Evolutionary conservation across 257 asterid species (phyloP).

Genomic region (Rauvolfia tetraphylla): DNA sequence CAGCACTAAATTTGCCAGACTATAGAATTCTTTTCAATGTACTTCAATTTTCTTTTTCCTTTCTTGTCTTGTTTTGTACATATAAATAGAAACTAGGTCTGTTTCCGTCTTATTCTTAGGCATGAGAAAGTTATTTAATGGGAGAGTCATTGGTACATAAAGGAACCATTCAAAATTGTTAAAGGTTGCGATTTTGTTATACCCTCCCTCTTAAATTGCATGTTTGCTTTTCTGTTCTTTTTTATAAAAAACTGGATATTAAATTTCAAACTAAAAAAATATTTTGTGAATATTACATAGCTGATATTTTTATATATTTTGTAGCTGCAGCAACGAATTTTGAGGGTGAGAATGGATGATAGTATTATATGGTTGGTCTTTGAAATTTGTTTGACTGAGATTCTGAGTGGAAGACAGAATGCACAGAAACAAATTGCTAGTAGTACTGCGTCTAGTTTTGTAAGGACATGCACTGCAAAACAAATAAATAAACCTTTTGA

Average conservation of each 20-base stretch:
- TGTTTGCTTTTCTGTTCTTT: no score
- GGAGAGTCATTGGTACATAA: no score
- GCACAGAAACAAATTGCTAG: constrained; percentile 69
- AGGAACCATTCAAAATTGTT: no score
- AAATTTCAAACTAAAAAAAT: neutral
- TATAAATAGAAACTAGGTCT: neutral
- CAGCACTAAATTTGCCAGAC: neutral
- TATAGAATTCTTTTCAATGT: neutral
- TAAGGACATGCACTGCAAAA: constrained; percentile 45
- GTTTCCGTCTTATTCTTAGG: neutral
- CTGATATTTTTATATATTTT: neutral
- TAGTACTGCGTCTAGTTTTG: constrained; percentile 24
- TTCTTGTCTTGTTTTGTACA: neutral
- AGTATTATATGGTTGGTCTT: constrained; percentile 23
- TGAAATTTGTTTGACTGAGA: constrained; percentile 55
- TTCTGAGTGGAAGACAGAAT: constrained; percentile 73
- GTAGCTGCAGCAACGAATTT: neutral
- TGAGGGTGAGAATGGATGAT: neutral
- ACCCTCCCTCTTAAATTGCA: no score
- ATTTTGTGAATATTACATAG: no score
- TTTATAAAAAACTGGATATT: no score
- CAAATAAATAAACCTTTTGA: constrained; percentile 39
- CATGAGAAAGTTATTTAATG: neutral
- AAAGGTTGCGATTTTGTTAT: no score
- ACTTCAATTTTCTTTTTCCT: neutral